Conservation (phyloP, 1,284 basidiomycete species). For the Irpex sp. region DNA sequence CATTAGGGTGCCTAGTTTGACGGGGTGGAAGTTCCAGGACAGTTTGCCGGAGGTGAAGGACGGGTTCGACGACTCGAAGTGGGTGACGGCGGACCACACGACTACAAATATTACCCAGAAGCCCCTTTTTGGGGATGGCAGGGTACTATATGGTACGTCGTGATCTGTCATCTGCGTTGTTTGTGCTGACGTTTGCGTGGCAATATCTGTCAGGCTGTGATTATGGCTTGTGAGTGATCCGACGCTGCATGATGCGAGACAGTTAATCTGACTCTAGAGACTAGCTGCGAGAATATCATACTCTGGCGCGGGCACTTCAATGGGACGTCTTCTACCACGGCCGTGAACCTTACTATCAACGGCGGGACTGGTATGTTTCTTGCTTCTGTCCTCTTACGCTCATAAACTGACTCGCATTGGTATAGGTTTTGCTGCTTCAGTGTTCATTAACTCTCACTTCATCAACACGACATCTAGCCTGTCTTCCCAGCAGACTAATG, state of each 20-base stretch:
- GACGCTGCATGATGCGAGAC: neutral
- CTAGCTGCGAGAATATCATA: slow-evolving; percentile 81
- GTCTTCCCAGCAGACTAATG: slow-evolving; percentile 70
- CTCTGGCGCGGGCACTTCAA: slow-evolving; percentile 86
- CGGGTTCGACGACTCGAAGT: slow-evolving; percentile 66
- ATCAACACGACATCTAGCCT: slow-evolving; percentile 73
- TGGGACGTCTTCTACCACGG: slow-evolving; percentile 63
- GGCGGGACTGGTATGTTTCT: slow-evolving; percentile 73
- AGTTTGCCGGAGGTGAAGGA: slow-evolving; percentile 74
- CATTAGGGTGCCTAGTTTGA: slow-evolving; percentile 46
- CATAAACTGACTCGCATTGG: neutral
- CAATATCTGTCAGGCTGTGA: slow-evolving; percentile 59
- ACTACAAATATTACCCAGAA: slow-evolving; percentile 76
- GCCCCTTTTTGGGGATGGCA: slow-evolving; percentile 76
- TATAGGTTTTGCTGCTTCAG: slow-evolving; percentile 78
- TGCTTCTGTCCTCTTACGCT: neutral
- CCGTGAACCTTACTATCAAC: slow-evolving; percentile 79
- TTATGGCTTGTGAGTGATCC: slow-evolving; percentile 77
- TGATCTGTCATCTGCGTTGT: neutral
- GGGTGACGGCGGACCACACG: slow-evolving; percentile 75
- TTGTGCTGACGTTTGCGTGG: neutral
- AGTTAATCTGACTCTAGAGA: neutral
- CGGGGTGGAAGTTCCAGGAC: slow-evolving; percentile 75
- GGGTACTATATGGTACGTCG: slow-evolving; percentile 66
- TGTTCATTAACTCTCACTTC: slow-evolving; percentile 85